Conservation (phyloP, 2,329 filamentous ascomycete species). For the Emergomyces pasteurianus region DNA sequence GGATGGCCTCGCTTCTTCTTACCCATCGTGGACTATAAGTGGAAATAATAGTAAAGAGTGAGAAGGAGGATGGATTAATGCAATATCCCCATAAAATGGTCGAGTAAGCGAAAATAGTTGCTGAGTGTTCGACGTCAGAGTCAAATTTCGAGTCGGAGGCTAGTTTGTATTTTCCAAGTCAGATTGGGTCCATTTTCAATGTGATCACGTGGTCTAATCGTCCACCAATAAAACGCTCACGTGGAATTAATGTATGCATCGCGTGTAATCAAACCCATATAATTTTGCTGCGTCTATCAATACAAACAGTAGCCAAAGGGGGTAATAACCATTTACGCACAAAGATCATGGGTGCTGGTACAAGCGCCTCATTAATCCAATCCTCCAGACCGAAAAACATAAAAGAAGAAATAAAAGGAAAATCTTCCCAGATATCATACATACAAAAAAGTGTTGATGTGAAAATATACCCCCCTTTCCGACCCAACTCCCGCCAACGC, state of each 20-base stretch:
- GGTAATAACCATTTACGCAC: not conserved
- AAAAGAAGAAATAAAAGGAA: not conserved
- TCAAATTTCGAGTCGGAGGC: not conserved
- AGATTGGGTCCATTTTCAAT: too few species aligned
- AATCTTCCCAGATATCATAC: not conserved
- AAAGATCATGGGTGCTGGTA: not conserved
- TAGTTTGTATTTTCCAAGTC: too few species aligned
- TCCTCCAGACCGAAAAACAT: not conserved
- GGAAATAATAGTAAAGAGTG: not conserved
- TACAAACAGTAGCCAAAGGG: not conserved
- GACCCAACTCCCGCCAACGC: not conserved
- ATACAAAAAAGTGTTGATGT: not conserved
- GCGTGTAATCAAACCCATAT: not conserved
- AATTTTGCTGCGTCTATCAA: not conserved
- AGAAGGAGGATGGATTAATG: not conserved
- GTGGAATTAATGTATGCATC: not conserved
- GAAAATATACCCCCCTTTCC: not conserved
- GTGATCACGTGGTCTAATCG: too few species aligned
- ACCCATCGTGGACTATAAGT: conserved; percentile 45
- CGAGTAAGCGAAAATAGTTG: not conserved
- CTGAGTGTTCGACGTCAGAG: not conserved
- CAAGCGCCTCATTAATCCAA: not conserved
- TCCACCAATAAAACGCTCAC: too few species aligned
- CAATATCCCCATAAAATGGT: not conserved
- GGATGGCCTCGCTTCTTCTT: conserved; percentile 86